phyloP scores from a whole-genome alignment of 192 early-diverging fungal species.

The Physocladia obscura region DNA sequence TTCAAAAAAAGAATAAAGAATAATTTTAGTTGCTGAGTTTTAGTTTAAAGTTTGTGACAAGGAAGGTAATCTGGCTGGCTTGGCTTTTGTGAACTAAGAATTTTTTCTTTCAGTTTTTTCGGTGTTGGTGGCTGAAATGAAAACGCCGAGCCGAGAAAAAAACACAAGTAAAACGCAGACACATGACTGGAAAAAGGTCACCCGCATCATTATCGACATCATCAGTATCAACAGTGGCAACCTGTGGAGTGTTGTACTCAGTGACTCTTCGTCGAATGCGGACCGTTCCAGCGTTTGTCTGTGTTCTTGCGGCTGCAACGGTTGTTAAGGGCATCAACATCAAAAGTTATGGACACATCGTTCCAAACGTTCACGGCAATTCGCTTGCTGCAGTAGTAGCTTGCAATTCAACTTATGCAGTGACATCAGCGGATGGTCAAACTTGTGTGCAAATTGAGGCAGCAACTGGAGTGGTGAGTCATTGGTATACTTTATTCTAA shows the following conservation, averaged over 20 bases:
- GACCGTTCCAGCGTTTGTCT: neutral
- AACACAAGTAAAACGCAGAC: neutral
- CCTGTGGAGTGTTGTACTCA: neutral
- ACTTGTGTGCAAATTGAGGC: neutral
- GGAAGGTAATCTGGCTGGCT: too few species aligned
- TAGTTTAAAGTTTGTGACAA: too few species aligned
- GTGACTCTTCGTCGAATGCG: neutral
- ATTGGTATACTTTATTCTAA: neutral
- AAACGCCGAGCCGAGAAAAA: neutral
- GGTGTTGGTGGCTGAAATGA: too few species aligned
- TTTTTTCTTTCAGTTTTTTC: too few species aligned
- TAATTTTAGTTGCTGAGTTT: too few species aligned
- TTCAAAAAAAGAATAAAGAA: too few species aligned
- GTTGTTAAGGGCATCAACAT: too few species aligned
- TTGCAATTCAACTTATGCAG: neutral
- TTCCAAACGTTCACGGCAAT: neutral
- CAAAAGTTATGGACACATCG: neutral
- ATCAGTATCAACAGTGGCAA: neutral
- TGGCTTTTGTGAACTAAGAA: too few species aligned
- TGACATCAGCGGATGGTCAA: neutral
- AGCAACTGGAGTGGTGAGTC: slow-evolving; percentile 12
- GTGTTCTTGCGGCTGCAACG: too few species aligned
- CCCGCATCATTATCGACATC: neutral
- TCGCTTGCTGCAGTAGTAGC: slow-evolving; percentile 1
- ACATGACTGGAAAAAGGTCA: neutral